A percentile compares a stretch with the other conserved stretches of the same genome.
These are phyloP conservation scores for Teunomyces lycoperdinae DNA, from an alignment of 805 yeast species.

Conservation along the genomic window DNA sequence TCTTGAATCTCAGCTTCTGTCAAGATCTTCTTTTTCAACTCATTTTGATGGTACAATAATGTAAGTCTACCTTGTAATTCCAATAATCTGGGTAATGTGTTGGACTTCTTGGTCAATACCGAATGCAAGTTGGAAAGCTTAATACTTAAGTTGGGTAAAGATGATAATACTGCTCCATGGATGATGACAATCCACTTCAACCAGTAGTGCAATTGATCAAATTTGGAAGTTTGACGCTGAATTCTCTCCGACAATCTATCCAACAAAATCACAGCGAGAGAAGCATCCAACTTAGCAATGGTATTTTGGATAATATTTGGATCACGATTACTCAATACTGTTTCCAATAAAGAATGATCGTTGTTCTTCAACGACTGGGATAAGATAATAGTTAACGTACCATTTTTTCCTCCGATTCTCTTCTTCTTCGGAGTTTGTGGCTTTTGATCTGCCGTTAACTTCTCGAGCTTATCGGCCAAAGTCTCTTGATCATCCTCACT, in stretches of 20 bases:
- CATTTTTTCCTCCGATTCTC: constrained; percentile 50
- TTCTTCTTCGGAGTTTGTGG: constrained; percentile 25
- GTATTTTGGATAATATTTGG: constrained; percentile 50
- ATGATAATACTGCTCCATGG: constrained; percentile 51
- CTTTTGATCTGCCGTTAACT: constrained; percentile 22
- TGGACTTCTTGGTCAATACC: constrained; percentile 46
- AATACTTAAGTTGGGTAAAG: constrained; percentile 42
- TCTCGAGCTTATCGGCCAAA: constrained; percentile 54
- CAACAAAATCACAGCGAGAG: constrained; percentile 47
- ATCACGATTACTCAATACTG: constrained; percentile 63
- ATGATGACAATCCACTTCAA: constrained; percentile 54
- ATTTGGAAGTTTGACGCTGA: constrained; percentile 49
- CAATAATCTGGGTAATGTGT: constrained; percentile 47
- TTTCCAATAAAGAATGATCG: constrained; percentile 82
- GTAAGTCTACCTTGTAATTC: constrained; percentile 50
- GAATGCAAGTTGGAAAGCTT: constrained; percentile 46
- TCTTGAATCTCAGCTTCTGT: constrained; percentile 20
- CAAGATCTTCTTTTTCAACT: constrained; percentile 39
- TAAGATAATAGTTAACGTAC: constrained; percentile 74
- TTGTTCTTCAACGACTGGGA: constrained; percentile 85
- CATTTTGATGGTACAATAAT: constrained; percentile 45
- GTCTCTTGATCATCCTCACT: constrained; percentile 45
- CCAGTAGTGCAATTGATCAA: constrained; percentile 52
- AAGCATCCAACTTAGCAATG: constrained; percentile 46
- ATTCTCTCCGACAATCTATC: constrained; percentile 53